Conservation (phyloP, 2,329 filamentous ascomycete genomes). For the Aspergillus aculeatinus region DNA sequence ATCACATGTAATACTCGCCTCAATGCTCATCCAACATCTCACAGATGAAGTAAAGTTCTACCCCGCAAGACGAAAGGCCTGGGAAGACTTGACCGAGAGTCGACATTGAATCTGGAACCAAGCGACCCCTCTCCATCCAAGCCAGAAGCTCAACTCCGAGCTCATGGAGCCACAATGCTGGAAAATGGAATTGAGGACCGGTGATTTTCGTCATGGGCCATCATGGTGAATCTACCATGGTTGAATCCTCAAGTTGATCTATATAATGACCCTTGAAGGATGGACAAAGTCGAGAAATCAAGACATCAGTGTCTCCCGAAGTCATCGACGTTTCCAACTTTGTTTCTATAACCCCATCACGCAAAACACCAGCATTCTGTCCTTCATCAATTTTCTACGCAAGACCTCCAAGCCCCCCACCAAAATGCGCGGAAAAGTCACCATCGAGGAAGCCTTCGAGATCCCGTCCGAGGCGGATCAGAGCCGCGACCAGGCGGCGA, state of each 20-base stretch:
- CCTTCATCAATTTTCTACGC: not conserved
- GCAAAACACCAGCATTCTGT: not conserved
- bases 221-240: not conserved
- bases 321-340: not conserved
- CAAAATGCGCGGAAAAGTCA: conserved; percentile 57
- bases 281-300: not conserved
- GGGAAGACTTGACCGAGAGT: conserved; percentile 4
- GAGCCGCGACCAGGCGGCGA: conserved; percentile 54
- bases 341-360: not conserved
- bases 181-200: not conserved
- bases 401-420: no score
- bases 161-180: not conserved
- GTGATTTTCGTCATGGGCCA: not conserved
- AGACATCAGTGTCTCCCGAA: not conserved
- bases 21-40: not conserved
- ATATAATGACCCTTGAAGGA: not conserved
- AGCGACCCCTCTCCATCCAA: not conserved
- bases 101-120: conserved; percentile 2
- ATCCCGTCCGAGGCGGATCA: conserved; percentile 56
- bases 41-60: not conserved
- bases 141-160: not conserved
- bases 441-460: conserved; percentile 59
- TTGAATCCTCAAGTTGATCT: not conserved
- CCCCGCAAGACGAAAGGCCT: not conserved
- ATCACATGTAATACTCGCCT: not conserved